Conservation (phyloP, 2,329 filamentous ascomycete species). For the Colletotrichum cuscutae region DNA sequence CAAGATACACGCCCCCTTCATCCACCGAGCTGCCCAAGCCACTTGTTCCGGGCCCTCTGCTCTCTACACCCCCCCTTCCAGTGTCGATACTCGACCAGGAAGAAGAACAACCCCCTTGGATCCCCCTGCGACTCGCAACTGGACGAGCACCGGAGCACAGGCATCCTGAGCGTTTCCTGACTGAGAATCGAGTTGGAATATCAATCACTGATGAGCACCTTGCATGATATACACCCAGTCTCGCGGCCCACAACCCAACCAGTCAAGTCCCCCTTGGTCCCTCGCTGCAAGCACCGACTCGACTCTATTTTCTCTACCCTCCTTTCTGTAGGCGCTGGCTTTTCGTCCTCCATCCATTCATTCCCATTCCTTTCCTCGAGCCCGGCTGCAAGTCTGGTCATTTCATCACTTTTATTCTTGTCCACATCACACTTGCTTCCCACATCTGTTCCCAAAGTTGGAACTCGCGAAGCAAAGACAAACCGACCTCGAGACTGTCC, state of each 20-base stretch:
- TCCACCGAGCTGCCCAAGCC: constrained; percentile 29
- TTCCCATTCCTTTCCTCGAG: constrained; percentile 34
- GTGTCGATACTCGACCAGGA: background rate
- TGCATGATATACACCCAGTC: constrained; percentile 38
- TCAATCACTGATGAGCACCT: constrained; percentile 35
- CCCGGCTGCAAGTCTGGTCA: constrained; percentile 35
- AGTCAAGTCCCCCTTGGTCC: constrained; percentile 29
- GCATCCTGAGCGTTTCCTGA: constrained; percentile 33
- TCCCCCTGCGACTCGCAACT: constrained; percentile 30
- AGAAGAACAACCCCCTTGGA: constrained; percentile 20
- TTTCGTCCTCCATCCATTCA: constrained; percentile 41
- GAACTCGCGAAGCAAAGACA: constrained; percentile 15
- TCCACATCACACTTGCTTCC: constrained; percentile 11
- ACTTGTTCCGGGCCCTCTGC: constrained; percentile 26
- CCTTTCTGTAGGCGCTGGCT: constrained; percentile 41
- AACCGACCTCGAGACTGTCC: constrained; percentile 21
- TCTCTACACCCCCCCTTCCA: constrained; percentile 26
- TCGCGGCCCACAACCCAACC: constrained; percentile 34
- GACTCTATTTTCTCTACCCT: constrained; percentile 35
- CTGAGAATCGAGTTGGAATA: constrained; percentile 29
- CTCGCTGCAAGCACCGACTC: constrained; percentile 25
- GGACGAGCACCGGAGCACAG: constrained; percentile 32
- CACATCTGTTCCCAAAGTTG: background rate
- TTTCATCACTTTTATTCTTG: constrained; percentile 30
- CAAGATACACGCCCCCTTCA: constrained; percentile 13